A percentile compares a stretch with the other conserved stretches of the same genome.
Conservation (phyloP, 2,329 filamentous ascomycete species). For the Ilyonectria sp. region DNA sequence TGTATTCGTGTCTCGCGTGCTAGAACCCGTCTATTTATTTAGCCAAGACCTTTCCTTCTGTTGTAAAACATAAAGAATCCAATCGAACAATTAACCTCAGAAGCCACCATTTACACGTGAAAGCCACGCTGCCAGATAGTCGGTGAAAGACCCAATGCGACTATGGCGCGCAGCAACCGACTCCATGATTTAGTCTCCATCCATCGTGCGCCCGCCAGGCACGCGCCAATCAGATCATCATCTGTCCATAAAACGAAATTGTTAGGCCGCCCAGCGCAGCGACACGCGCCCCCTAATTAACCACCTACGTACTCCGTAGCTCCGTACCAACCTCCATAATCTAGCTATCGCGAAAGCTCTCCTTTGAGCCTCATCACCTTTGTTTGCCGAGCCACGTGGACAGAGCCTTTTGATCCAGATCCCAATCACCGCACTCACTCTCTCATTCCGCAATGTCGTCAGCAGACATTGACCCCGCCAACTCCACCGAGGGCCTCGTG, state of each 20-base stretch:
- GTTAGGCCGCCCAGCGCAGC: conserved; percentile 27
- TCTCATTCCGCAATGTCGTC: conserved; percentile 34
- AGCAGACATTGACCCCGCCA: conserved; percentile 38
- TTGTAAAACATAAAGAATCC: too few species aligned
- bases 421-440: background rate
- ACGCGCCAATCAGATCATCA: conserved; percentile 34
- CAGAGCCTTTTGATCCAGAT: background rate
- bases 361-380: conserved; percentile 1
- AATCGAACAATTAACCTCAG: too few species aligned
- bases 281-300: conserved; percentile 1
- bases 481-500: conserved; percentile 45
- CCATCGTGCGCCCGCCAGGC: background rate
- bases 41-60: too few species aligned
- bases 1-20: background rate
- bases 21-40: background rate
- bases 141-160: background rate
- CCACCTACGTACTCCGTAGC: background rate
- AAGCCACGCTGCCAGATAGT: background rate
- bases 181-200: background rate
- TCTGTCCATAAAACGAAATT: conserved; percentile 31
- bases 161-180: background rate
- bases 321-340: background rate
- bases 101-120: background rate
- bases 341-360: conserved; percentile 1
- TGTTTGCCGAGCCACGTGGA: conserved; percentile 6